A percentile compares a stretch with the other conserved stretches of the same genome.
phyloP scores from a whole-genome alignment of 2,329 filamentous ascomycete genomes.

The Fusarium scirpi region DNA sequence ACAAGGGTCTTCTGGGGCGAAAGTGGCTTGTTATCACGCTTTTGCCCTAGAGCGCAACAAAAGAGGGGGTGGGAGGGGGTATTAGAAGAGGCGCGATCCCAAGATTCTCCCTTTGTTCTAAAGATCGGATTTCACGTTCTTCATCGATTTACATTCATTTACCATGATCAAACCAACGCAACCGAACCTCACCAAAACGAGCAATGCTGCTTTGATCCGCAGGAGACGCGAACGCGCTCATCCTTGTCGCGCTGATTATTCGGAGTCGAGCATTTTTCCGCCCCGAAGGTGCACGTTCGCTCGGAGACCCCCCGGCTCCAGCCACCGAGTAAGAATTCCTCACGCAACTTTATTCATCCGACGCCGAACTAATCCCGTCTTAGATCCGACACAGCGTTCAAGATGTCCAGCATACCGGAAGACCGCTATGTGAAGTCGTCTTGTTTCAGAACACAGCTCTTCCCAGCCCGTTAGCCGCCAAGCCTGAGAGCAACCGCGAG shows the following conservation, averaged over 20 bases:
- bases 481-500: neutral
- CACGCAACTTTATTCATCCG: constrained; percentile 14
- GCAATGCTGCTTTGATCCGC: neutral
- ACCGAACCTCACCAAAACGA: constrained; percentile 1
- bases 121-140: constrained; percentile 1
- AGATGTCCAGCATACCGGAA: constrained; percentile 2
- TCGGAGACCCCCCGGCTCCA: neutral
- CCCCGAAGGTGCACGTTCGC: constrained; percentile 20
- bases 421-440: constrained; percentile 15
- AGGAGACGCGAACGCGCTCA: constrained; percentile 13
- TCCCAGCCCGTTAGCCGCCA: constrained; percentile 1
- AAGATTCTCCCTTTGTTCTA: neutral
- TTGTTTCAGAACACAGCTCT: constrained; percentile 20
- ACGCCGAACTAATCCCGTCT: neutral
- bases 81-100: constrained; percentile 27
- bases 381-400: constrained; percentile 15
- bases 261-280: constrained; percentile 21
- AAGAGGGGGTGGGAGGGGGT: constrained; percentile 5
- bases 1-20: constrained; percentile 8
- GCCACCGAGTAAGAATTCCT: constrained; percentile 7
- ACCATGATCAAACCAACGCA: constrained; percentile 16
- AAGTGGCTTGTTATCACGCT: neutral
- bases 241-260: neutral
- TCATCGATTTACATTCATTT: neutral
- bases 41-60: neutral